A percentile compares a stretch with the other conserved stretches of the same genome.
These are phyloP conservation scores for Aspergillaceae sp. DNA, from an alignment of 2,329 filamentous ascomycete genomes.

Conservation along the genomic window DNA sequence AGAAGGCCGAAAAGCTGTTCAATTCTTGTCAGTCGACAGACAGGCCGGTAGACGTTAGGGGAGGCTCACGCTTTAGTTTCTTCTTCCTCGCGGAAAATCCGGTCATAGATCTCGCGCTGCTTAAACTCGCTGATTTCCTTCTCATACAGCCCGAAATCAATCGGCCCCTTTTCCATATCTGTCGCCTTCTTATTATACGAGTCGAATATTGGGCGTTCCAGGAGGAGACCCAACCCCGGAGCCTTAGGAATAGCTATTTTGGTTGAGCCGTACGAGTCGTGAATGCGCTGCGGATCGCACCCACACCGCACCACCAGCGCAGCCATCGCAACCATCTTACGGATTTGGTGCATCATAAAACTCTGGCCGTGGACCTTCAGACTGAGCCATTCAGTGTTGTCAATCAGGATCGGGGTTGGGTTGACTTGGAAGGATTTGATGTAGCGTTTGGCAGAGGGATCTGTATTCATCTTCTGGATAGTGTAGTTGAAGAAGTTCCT, in stretches of 20 bases:
- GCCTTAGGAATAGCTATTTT: constrained; percentile 89
- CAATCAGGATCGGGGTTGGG: constrained; percentile 67
- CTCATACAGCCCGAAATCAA: constrained; percentile 72
- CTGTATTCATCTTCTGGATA: constrained; percentile 70
- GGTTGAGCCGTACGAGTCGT: constrained; percentile 61
- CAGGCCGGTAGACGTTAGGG: background rate
- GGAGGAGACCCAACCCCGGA: constrained; percentile 73
- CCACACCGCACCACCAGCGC: constrained; percentile 78
- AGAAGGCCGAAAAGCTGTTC: constrained; percentile 63
- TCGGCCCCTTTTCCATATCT: constrained; percentile 55
- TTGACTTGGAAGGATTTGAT: constrained; percentile 89
- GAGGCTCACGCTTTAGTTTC: constrained; percentile 69
- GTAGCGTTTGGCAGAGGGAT: constrained; percentile 76
- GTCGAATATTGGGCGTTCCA: constrained; percentile 88
- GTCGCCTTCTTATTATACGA: constrained; percentile 70
- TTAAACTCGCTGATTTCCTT: constrained; percentile 81
- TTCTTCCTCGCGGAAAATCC: constrained; percentile 86
- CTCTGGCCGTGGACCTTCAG: constrained; percentile 94
- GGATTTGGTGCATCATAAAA: constrained; percentile 99
- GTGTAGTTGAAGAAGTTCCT: constrained; percentile 97
- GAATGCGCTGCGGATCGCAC: constrained; percentile 61
- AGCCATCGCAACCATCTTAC: constrained; percentile 96
- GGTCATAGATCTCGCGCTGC: constrained; percentile 79
- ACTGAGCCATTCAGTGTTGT: constrained; percentile 89
- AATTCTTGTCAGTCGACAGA: background rate